Percentiles rank a stretch among this genome's conserved stretches.
phyloP scores from a whole-genome alignment of 208 protist genomes.

The Crithidia fasciculata region DNA sequence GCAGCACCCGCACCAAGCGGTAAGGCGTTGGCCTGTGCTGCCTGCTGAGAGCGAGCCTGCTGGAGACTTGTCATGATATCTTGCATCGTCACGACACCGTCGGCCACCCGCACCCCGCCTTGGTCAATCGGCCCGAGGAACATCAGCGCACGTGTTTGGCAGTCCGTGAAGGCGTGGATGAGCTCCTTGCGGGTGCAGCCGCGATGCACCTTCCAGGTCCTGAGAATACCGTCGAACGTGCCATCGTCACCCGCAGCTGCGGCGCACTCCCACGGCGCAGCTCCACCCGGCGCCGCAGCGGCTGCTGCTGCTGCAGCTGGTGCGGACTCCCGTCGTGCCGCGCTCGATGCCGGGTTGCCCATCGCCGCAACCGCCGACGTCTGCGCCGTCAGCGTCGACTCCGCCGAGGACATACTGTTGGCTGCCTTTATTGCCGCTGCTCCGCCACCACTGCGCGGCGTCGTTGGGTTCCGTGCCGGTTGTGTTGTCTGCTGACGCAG shows the following conservation, averaged over 20 bases:
- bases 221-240: conserved; percentile 34
- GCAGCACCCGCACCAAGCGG: not conserved
- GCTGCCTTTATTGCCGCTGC: too few relatives aligned
- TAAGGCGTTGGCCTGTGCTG: conserved; percentile 2
- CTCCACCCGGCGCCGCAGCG: not conserved
- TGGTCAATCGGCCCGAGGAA: conserved; percentile 57
- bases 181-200: conserved; percentile 88
- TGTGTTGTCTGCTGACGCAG: not conserved
- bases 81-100: conserved; percentile 66
- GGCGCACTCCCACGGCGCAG: not conserved
- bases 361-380: conserved; percentile 1
- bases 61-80: conserved; percentile 36
- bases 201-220: conserved; percentile 48
- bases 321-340: not conserved
- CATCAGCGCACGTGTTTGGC: conserved; percentile 50
- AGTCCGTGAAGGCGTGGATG: conserved; percentile 57
- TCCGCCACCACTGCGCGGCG: too few relatives aligned
- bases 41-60: conserved; percentile 10
- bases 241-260: not conserved
- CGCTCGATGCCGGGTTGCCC: not conserved
- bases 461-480: too few relatives aligned
- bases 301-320: not conserved
- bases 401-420: not conserved
- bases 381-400: conserved; percentile 16
- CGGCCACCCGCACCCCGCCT: conserved; percentile 60